Evolutionary conservation across 2,329 filamentous ascomycete species (phyloP).

Genomic region (Diaporthe citri): DNA sequence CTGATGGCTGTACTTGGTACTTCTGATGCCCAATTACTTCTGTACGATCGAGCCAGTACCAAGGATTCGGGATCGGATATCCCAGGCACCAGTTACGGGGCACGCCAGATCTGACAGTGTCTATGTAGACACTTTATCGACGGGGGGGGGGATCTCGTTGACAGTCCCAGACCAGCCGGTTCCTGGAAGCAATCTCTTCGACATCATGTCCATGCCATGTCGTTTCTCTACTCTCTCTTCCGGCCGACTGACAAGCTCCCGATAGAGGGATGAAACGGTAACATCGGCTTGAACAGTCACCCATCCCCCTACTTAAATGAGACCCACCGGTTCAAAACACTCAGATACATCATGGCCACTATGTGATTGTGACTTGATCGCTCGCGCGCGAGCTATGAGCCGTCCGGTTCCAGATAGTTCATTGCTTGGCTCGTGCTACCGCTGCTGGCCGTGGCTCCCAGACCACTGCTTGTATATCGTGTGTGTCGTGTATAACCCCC

Average conservation of each 20-base stretch:
- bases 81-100: not conserved
- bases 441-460: not conserved
- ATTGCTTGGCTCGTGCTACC: not conserved
- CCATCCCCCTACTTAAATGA: not conserved
- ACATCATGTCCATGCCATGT: not conserved
- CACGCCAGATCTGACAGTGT: slow-evolving; percentile 1
- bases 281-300: not conserved
- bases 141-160: not conserved
- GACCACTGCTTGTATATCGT: not conserved
- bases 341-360: not conserved
- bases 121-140: not conserved
- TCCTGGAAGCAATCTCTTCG: not conserved
- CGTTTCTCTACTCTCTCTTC: not conserved
- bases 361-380: not conserved
- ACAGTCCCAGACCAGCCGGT: not conserved
- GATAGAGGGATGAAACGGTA: not conserved
- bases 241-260: not conserved
- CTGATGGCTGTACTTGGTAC: not conserved
- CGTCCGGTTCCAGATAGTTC: not conserved
- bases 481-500: not conserved
- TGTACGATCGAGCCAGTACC: not conserved
- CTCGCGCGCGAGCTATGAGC: no score
- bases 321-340: not conserved
- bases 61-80: slow-evolving; percentile 2
- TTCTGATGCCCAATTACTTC: not conserved